Percentiles rank a stretch among this genome's conserved stretches.
These are phyloP conservation scores for Lodderomyces orthopsilosis DNA, from an alignment of 1,139 yeast genomes.

Conservation along the genomic window DNA sequence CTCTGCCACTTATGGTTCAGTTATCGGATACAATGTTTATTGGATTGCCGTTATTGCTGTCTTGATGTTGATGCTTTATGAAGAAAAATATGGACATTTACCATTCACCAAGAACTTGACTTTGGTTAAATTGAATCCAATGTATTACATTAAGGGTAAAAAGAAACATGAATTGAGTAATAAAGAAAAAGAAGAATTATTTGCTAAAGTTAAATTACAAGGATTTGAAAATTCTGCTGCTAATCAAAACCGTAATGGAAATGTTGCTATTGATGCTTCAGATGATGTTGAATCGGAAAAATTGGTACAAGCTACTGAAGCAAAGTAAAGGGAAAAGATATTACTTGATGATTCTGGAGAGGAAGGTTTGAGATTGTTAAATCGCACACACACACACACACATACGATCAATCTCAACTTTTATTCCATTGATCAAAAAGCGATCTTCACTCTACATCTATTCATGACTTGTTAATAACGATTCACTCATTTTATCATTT, in stretches of 20 bases:
- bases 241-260: conserved; percentile 7
- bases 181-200: conserved; percentile 54
- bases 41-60: conserved; percentile 65
- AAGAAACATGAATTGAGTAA: conserved; percentile 56
- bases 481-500: neutral
- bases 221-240: conserved; percentile 8
- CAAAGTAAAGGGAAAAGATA: neutral
- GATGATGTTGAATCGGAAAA: conserved; percentile 6
- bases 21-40: conserved; percentile 77
- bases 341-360: too few species aligned
- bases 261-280: conserved; percentile 4
- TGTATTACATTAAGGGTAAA: conserved; percentile 68
- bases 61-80: conserved; percentile 61
- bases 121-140: conserved; percentile 61
- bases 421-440: too few species aligned
- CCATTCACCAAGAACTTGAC: conserved; percentile 47
- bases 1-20: conserved; percentile 81
- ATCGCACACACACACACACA: conserved; percentile 10
- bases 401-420: too few species aligned
- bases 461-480: neutral
- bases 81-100: conserved; percentile 55
- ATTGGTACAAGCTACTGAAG: neutral
- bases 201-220: conserved; percentile 26
- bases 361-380: neutral
- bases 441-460: too few species aligned